Evolutionary conservation across 2,329 filamentous ascomycete genomes (phyloP).

Genomic region (Pseudogymnoascus sp.): DNA sequence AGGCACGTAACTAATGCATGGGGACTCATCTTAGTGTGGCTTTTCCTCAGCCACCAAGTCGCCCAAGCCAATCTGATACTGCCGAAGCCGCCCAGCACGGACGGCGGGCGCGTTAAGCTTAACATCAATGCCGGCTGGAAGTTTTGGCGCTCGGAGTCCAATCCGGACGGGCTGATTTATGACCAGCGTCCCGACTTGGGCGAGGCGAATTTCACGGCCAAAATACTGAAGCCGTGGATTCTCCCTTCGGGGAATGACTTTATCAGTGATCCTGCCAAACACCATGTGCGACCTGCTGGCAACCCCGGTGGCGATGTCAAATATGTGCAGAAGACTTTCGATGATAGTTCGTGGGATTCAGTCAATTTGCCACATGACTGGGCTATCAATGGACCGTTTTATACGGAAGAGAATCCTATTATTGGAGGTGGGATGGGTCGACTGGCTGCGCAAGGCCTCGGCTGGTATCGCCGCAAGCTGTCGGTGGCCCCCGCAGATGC

Average conservation of each 20-base stretch:
- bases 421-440: constrained; percentile 34
- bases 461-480: constrained; percentile 44
- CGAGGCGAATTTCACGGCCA: not conserved
- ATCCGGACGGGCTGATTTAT: constrained; percentile 33
- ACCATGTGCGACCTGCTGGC: constrained; percentile 29
- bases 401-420: constrained; percentile 28
- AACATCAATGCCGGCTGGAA: constrained; percentile 31
- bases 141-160: constrained; percentile 32
- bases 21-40: not conserved
- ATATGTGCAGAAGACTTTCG: constrained; percentile 31
- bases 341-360: constrained; percentile 37
- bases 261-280: constrained; percentile 27
- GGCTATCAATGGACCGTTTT: constrained; percentile 43
- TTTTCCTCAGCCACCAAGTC: not conserved
- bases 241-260: constrained; percentile 37
- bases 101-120: not conserved
- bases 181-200: constrained; percentile 15
- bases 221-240: constrained; percentile 36
- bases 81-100: not conserved
- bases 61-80: not conserved
- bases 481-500: constrained; percentile 27
- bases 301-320: constrained; percentile 24
- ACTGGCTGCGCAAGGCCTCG: constrained; percentile 46
- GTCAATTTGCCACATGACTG: constrained; percentile 44
- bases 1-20: not conserved